Evolutionary conservation across 306 rosid species (phyloP), one percentile per base, ranked within the genome.

Genomic region (Begonia peltatifolia): DNA sequence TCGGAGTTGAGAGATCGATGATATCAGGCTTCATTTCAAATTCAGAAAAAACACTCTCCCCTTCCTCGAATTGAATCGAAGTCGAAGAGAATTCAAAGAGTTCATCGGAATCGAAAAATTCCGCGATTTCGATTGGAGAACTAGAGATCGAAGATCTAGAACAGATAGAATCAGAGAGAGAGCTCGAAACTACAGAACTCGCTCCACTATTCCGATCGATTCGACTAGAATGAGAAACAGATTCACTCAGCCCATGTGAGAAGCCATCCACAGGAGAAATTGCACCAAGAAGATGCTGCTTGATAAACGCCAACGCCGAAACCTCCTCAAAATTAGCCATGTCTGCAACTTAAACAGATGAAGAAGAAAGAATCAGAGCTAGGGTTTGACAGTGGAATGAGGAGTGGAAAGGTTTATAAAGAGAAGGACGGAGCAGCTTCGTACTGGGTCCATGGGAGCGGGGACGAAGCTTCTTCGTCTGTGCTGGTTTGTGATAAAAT

Each of bases 281-380:
- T 25, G 84, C 87, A 10, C 92, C 94, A 0, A 87, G 58, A 41
- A 87, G 84, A 61, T 81, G 83, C 30, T 74, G 60, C 63, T 84
- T 84, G 66, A 87, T 81, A 55, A 18, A 55, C 3, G 67, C 53
- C 1, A 85, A 76, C 2, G 71, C 80, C 6, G 74, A 75, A 17
- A 62, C 18, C 23, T 77, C 67, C 41, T 15, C 60, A 0, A 62
- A 41, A 52, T 55, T 65, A 2, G 78, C 79, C 96, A 84, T 81
- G 9, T 14, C 6, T 22, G 9, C 8, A 38, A 59, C 10, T 9
- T 42, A 6, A 8, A 41, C 41, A 46, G 55, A 42, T 14, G 57
- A 12, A 14, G 50, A 12, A 8, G 14, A 16, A 17, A 25, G 9
- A 42, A 30, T 5, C 35, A 44, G 15, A 0, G 6, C 16, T 53